Conservation (phyloP, 441 rosid genomes). For the Macaranga tanarius region DNA sequence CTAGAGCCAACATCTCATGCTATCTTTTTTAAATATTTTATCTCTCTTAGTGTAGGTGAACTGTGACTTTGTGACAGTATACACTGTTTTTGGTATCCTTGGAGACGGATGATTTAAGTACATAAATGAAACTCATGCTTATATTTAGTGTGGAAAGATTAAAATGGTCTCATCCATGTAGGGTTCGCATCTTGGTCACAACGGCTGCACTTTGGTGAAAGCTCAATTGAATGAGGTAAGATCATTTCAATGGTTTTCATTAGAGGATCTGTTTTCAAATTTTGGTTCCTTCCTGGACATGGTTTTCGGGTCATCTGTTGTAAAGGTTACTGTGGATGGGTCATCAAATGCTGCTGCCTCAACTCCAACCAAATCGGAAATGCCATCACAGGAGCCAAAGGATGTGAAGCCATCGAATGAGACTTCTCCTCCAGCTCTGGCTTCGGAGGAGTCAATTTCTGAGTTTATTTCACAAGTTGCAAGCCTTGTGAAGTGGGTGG, state of each 20-base stretch:
- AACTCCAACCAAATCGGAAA: slow-evolving; percentile 37
- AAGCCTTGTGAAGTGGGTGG: slow-evolving; percentile 73
- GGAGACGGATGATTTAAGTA: no score
- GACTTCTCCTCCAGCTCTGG: slow-evolving; percentile 42
- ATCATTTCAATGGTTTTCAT: slow-evolving; percentile 34
- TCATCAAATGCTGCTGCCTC: slow-evolving; percentile 52
- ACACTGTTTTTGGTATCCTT: no score
- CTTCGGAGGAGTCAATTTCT: slow-evolving; percentile 64
- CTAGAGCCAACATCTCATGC: no score
- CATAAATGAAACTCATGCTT: neutral
- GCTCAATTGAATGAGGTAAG: slow-evolving; percentile 72
- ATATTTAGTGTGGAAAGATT: slow-evolving; percentile 7
- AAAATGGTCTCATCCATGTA: slow-evolving; percentile 22
- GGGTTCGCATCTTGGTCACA: slow-evolving; percentile 44
- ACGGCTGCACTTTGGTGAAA: slow-evolving; percentile 46
- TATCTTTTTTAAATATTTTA: no score
- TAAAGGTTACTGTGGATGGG: slow-evolving; percentile 61
- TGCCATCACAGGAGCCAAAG: slow-evolving; percentile 37
- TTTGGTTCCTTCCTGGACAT: slow-evolving; percentile 38
- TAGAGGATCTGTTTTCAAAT: slow-evolving; percentile 36
- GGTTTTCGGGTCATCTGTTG: slow-evolving; percentile 53
- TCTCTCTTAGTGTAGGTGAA: no score
- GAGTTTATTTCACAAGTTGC: slow-evolving; percentile 75
- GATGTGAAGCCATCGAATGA: slow-evolving; percentile 39
- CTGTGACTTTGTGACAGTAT: no score